Evolutionary conservation across 805 yeast species (phyloP).

Genomic region (Suhomyces sp.): DNA sequence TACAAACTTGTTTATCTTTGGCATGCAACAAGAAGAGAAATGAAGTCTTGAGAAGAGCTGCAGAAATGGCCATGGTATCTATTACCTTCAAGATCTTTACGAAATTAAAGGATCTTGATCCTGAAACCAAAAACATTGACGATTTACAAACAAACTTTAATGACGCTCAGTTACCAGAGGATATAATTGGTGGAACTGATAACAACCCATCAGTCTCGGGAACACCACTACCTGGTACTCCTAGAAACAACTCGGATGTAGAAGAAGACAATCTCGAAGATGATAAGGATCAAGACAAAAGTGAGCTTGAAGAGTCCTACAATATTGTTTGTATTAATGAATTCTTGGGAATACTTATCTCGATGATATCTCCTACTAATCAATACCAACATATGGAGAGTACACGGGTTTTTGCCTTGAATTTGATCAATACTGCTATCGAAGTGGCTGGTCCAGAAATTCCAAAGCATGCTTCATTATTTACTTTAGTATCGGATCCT

Average conservation of each 20-base stretch:
- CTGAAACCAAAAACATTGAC: conserved; percentile 32
- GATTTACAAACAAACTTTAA: conserved; percentile 51
- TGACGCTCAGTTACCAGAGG: conserved; percentile 54
- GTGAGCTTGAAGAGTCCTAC: conserved; percentile 46
- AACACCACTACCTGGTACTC: conserved; percentile 15
- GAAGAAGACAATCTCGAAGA: conserved; percentile 23
- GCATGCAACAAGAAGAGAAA: conserved; percentile 92
- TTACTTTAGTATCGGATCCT: conserved; percentile 70
- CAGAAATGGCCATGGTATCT: conserved; percentile 74
- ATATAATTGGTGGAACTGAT: conserved; percentile 53
- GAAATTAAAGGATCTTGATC: conserved; percentile 56
- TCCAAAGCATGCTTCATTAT: conserved; percentile 58
- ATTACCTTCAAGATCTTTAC: conserved; percentile 70
- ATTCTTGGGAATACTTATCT: conserved; percentile 69
- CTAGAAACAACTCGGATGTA: conserved; percentile 5
- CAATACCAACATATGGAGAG: conserved; percentile 84
- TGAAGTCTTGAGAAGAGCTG: conserved; percentile 84
- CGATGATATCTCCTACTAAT: conserved; percentile 79
- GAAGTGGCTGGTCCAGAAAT: conserved; percentile 76
- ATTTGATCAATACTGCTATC: conserved; percentile 71
- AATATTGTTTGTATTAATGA: conserved; percentile 77
- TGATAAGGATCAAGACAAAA: conserved; percentile 2
- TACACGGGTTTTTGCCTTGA: conserved; percentile 78
- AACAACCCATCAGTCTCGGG: background rate
- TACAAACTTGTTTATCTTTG: conserved; percentile 86